These are phyloP conservation scores for Leavenworthia alabamica DNA, from an alignment of 345 rosid species.

Conservation along the genomic window DNA sequence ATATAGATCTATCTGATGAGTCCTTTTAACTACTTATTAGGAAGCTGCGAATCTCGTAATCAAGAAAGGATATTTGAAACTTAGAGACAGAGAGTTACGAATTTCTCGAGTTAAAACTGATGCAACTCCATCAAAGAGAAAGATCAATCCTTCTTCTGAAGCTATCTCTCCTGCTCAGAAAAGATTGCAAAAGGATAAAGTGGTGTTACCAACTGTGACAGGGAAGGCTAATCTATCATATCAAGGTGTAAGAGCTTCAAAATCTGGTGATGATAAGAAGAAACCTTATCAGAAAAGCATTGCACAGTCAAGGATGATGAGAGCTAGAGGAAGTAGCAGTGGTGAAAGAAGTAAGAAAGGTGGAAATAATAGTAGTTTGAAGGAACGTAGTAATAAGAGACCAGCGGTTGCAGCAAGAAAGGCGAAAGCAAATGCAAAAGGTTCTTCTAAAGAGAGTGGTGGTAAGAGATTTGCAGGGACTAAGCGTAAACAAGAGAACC, in stretches of 20 bases:
- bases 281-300: slow-evolving; percentile 28
- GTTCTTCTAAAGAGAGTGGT: slow-evolving; percentile 30
- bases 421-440: slow-evolving; percentile 45
- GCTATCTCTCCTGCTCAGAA: slow-evolving; percentile 42
- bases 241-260: slow-evolving; percentile 84
- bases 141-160: slow-evolving; percentile 30
- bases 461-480: slow-evolving; percentile 41
- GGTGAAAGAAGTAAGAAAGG: background rate
- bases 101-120: slow-evolving; percentile 51
- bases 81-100: slow-evolving; percentile 72
- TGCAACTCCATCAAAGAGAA: slow-evolving; percentile 67
- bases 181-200: slow-evolving; percentile 32
- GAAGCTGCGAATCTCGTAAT: slow-evolving; percentile 67
- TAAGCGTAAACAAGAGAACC: slow-evolving; percentile 66
- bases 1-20: slow-evolving; percentile 7
- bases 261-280: slow-evolving; percentile 54
- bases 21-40: slow-evolving; percentile 29
- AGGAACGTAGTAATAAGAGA: slow-evolving; percentile 46
- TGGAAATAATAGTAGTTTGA: slow-evolving; percentile 29
- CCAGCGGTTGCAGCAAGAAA: slow-evolving; percentile 86
- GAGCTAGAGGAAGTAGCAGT: slow-evolving; percentile 30
- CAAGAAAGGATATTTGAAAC: slow-evolving; percentile 57
- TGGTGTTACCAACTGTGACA: slow-evolving; percentile 37
- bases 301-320: slow-evolving; percentile 33
- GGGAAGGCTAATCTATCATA: slow-evolving; percentile 45